A percentile compares a stretch with the other conserved stretches of the same genome.
These are phyloP conservation scores for Mycena alexandri DNA, from an alignment of 768 basidiomycete species.

Conservation along the genomic window DNA sequence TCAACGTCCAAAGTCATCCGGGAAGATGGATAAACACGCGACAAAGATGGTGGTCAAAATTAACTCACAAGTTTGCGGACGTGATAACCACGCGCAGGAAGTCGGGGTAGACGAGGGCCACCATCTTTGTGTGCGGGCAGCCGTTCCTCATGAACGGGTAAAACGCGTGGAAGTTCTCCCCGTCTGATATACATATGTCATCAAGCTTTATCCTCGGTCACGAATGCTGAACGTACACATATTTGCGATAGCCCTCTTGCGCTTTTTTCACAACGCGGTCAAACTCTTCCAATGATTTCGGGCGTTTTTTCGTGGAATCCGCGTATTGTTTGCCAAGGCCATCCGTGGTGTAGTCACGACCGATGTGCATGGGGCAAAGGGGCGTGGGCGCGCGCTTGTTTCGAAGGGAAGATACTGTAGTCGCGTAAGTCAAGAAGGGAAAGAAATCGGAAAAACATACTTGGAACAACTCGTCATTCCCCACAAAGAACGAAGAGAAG, in stretches of 20 bases:
- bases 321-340: background rate
- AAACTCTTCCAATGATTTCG: conserved; percentile 2
- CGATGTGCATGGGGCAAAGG: conserved; percentile 6
- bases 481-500: conserved; percentile 18
- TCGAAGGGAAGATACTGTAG: conserved; percentile 12
- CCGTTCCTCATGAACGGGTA: conserved; percentile 8
- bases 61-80: conserved; percentile 30
- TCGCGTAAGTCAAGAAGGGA: background rate
- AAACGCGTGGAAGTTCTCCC: conserved; percentile 15
- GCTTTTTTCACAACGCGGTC: background rate
- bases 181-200: too few relatives aligned
- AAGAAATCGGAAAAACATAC: background rate
- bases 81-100: conserved; percentile 26
- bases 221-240: background rate
- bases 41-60: too few relatives aligned
- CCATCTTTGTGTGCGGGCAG: conserved; percentile 22
- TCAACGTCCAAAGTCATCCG: conserved; percentile 2
- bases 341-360: conserved; percentile 10
- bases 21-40: background rate
- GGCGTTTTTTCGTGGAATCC: background rate
- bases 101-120: conserved; percentile 16
- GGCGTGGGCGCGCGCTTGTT: background rate
- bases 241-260: background rate
- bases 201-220: too few relatives aligned
- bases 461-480: conserved; percentile 5